Evolutionary conservation across 1,284 basidiomycete species (phyloP).

Genomic region (Pascua sp.): DNA sequence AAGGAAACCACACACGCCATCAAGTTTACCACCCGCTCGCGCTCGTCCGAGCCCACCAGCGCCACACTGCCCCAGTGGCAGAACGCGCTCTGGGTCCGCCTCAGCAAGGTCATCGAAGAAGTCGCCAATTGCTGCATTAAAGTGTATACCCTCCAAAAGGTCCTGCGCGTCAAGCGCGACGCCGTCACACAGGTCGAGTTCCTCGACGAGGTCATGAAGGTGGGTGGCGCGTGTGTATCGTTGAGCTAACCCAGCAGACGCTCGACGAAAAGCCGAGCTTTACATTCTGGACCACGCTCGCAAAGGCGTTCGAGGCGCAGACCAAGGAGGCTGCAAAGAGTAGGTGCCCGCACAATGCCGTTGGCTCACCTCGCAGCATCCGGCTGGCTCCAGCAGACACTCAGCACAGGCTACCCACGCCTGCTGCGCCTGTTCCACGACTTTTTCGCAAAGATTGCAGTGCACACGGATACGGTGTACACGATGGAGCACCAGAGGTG

Average conservation of each 20-base stretch:
- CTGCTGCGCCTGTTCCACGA: constrained; percentile 87
- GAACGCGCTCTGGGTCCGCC: constrained; percentile 71
- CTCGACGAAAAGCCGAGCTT: constrained; percentile 86
- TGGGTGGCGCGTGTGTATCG: constrained; percentile 35
- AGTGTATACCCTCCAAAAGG: constrained; percentile 92
- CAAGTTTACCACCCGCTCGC: constrained; percentile 47
- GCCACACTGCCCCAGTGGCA: constrained; percentile 77
- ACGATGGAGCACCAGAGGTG: constrained; percentile 77
- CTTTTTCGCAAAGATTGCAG: constrained; percentile 89
- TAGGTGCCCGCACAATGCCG: constrained; percentile 34
- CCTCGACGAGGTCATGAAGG: constrained; percentile 87
- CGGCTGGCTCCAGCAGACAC: constrained; percentile 75
- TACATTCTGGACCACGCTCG: constrained; percentile 83
- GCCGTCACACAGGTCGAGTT: constrained; percentile 71
- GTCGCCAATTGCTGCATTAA: constrained; percentile 88
- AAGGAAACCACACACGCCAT: constrained; percentile 54
- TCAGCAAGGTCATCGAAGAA: constrained; percentile 81
- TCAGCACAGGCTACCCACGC: constrained; percentile 78
- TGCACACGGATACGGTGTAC: constrained; percentile 91
- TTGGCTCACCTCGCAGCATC: constrained; percentile 13
- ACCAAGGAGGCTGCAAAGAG: constrained; percentile 71
- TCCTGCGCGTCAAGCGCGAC: constrained; percentile 82
- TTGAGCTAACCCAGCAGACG: constrained; percentile 51
- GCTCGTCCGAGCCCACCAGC: constrained; percentile 75
- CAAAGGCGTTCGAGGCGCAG: constrained; percentile 72